A percentile compares a stretch with the other conserved stretches of the same genome.
Evolutionary conservation across 495 filamentous ascomycete genomes (phyloP).

Genomic region (Recurvomyces mirabilis): DNA sequence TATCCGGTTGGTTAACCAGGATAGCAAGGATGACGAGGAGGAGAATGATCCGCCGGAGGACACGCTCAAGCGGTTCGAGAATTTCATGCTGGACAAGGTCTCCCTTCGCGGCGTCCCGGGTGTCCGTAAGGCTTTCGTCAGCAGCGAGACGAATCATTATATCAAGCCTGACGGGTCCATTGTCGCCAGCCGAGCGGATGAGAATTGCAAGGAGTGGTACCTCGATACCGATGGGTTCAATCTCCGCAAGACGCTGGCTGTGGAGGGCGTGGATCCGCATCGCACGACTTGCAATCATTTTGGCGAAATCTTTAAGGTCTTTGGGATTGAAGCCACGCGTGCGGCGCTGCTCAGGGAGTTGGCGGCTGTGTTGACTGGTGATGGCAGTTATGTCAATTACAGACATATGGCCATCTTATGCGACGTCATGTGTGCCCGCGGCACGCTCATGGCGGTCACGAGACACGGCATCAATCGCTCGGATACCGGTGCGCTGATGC

Average conservation of each 20-base stretch:
- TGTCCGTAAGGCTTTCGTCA: constrained; percentile 85
- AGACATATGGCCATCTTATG: constrained; percentile 92
- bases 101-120: constrained; percentile 82
- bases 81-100: constrained; percentile 79
- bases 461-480: constrained; percentile 97
- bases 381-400: constrained; percentile 98
- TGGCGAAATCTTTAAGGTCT: constrained; percentile 80
- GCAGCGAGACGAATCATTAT: constrained; percentile 57
- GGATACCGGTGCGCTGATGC: constrained; percentile 96
- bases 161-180: constrained; percentile 56
- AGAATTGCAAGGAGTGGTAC: constrained; percentile 78
- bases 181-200: constrained; percentile 54
- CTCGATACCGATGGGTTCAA: constrained; percentile 87
- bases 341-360: constrained; percentile 76
- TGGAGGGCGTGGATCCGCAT: constrained; percentile 80
- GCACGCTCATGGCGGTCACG: constrained; percentile 86
- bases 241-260: constrained; percentile 66
- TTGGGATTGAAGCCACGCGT: constrained; percentile 92
- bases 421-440: constrained; percentile 95
- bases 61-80: constrained; percentile 79
- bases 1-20: constrained; percentile 65
- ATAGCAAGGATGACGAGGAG: constrained; percentile 54
- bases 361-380: constrained; percentile 83
- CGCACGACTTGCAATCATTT: constrained; percentile 92
- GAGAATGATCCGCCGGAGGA: constrained; percentile 80